Evolutionary conservation across 768 basidiomycete species (phyloP), one percentile per base, ranked within the genome.

Genomic region (Kwoniella bestiolae): DNA sequence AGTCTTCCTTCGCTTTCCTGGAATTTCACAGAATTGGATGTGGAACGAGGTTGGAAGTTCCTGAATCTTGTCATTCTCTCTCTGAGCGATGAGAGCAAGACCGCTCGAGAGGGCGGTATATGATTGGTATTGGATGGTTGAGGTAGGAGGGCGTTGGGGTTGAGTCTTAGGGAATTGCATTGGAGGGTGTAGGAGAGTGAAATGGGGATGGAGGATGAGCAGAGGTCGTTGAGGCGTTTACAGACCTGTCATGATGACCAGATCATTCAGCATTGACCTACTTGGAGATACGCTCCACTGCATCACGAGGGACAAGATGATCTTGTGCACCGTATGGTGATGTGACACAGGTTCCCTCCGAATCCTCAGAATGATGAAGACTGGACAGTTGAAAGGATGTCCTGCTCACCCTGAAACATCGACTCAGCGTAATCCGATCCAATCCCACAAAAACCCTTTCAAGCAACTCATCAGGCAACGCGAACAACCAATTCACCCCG

Each of bases 61-160:
- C 68, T 59, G 67, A 79, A 79, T n/a, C 79, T 60, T 3, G 66
- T 72, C 25, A 77, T 29, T 12, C 76, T 62, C 34, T 77, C 76
- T 50, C 75, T 67, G 0, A 80, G 64, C 4, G 66, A 63, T 9
- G 51, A 31, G 3, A 80, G 68, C 2, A 80, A 67, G 5, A 68
- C 38, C 3, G 69, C 67, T 2, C 72, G 60, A 1, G 75, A 69
- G 0, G 75, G 68, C 3, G 76, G 67, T 29, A 56, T 49, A 16
- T 69, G 69, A 49, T 65, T 21, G 50, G 59, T 9, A 56, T 72
- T 55, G 45, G 55, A 5, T 25, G 65, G 29, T 47, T 50, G 25
- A 11, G 70, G 53, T 18, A 44, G 16, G 25, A 67, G 29, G n/a
- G 66, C 64, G 16, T 67, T 35, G 3, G 76, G 72, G 44, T 78